A percentile compares a stretch with the other conserved stretches of the same genome.
Conservation (phyloP, 441 rosid species). For the Breynia disticha region DNA sequence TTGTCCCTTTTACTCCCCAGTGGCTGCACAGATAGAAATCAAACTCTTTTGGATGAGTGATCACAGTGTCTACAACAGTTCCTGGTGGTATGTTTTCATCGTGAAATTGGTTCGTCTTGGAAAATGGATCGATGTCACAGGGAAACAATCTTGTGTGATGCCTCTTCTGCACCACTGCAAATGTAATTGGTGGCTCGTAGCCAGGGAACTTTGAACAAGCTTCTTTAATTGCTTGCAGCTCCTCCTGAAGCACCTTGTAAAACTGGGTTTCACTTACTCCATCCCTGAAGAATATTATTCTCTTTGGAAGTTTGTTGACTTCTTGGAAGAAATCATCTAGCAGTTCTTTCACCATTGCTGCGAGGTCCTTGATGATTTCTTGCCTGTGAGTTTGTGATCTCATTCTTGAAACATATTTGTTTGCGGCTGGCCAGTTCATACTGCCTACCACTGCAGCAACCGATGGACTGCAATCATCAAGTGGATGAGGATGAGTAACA, state of each 20-base stretch:
- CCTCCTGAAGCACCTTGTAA: conserved; percentile 50
- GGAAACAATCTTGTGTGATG: conserved; percentile 87
- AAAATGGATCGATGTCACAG: conserved; percentile 28
- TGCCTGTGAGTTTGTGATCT: conserved; percentile 57
- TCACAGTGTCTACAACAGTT: conserved; percentile 68
- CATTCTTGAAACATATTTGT: conserved; percentile 51
- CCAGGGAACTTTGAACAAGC: conserved; percentile 30
- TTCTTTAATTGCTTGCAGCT: conserved; percentile 51
- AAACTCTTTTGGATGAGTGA: conserved; percentile 69
- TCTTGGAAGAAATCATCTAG: conserved; percentile 67
- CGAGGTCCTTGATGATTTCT: conserved; percentile 65
- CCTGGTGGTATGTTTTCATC: conserved; percentile 78
- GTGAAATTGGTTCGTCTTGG: conserved; percentile 17
- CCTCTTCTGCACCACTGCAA: conserved; percentile 78
- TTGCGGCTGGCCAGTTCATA: conserved; percentile 69
- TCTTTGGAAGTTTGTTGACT: conserved; percentile 44
- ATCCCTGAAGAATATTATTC: conserved; percentile 81
- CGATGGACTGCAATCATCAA: conserved; percentile 65
- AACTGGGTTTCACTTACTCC: conserved; percentile 90
- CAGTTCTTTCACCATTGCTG: conserved; percentile 36
- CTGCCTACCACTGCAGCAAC: conserved; percentile 83
- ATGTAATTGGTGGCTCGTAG: conserved; percentile 64
- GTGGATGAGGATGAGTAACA: conserved; percentile 69
- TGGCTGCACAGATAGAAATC: conserved; percentile 85
- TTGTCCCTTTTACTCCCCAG: conserved; percentile 59